phyloP scores from a whole-genome alignment of 2,329 filamentous ascomycete genomes.

The Biscogniauxia mediterranea region DNA sequence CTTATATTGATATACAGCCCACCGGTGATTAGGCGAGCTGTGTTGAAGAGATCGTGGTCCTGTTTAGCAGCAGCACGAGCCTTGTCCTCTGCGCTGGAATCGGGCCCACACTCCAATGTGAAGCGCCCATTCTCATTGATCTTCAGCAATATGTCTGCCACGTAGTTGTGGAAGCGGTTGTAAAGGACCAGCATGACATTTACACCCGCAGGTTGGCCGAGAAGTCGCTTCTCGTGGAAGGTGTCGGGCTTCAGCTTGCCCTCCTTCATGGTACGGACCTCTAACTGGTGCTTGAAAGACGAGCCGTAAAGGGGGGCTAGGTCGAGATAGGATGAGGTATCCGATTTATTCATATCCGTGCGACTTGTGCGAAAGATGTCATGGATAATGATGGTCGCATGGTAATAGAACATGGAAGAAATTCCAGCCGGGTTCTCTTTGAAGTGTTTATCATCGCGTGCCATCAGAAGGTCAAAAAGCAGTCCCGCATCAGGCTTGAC shows the following conservation, averaged over 20 bases:
- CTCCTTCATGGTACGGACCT: slow-evolving; percentile 61
- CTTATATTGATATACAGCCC: slow-evolving; percentile 58
- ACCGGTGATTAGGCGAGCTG: slow-evolving; percentile 50
- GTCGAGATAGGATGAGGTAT: slow-evolving; percentile 74
- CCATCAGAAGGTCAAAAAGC: slow-evolving; percentile 67
- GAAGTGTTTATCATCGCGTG: slow-evolving; percentile 48
- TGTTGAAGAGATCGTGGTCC: slow-evolving; percentile 56
- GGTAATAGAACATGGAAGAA: slow-evolving; percentile 72
- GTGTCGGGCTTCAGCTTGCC: slow-evolving; percentile 71
- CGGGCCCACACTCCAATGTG: slow-evolving; percentile 36
- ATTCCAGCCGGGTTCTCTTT: slow-evolving; percentile 69
- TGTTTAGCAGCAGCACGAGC: slow-evolving; percentile 39
- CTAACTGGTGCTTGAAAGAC: slow-evolving; percentile 59
- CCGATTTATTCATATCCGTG: slow-evolving; percentile 59
- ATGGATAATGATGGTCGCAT: slow-evolving; percentile 67
- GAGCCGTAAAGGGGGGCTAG: slow-evolving; percentile 71
- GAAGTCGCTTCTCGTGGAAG: slow-evolving; percentile 63
- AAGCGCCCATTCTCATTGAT: slow-evolving; percentile 70
- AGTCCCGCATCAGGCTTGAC: slow-evolving; percentile 63
- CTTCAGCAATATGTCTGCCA: slow-evolving; percentile 57
- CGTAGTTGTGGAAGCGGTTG: slow-evolving; percentile 68
- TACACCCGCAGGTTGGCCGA: slow-evolving; percentile 68
- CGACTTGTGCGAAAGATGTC: slow-evolving; percentile 64
- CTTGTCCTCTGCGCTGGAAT: slow-evolving; percentile 29
- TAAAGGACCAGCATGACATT: slow-evolving; percentile 67